These are phyloP conservation scores for Yamadazyma tumulicola DNA, from an alignment of 805 yeast species.

Conservation along the genomic window DNA sequence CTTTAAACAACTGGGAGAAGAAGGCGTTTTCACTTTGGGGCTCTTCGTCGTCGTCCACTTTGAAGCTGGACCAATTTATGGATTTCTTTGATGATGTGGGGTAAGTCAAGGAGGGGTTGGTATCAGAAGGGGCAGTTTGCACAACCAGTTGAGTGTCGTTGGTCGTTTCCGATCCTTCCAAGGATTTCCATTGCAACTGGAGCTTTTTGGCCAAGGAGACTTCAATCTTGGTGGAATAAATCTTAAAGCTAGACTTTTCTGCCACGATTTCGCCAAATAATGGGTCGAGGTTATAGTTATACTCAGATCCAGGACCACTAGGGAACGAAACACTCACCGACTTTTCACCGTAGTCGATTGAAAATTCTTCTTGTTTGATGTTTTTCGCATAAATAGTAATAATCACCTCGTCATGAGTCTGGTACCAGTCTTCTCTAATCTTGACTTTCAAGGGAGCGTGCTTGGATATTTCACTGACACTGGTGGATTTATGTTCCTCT, in stretches of 20 bases:
- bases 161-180: slow-evolving; percentile 39
- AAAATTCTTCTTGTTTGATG: slow-evolving; percentile 48
- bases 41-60: slow-evolving; percentile 43
- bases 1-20: slow-evolving; percentile 68
- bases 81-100: slow-evolving; percentile 64
- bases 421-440: slow-evolving; percentile 53
- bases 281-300: slow-evolving; percentile 53
- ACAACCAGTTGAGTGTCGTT: no score
- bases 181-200: slow-evolving; percentile 50
- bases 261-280: slow-evolving; percentile 51
- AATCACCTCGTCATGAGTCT: slow-evolving; percentile 52
- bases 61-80: slow-evolving; percentile 64
- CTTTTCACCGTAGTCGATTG: slow-evolving; percentile 34
- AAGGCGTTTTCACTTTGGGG: slow-evolving; percentile 59
- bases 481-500: slow-evolving; percentile 17
- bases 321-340: slow-evolving; percentile 47
- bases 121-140: slow-evolving; percentile 13
- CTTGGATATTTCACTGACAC: slow-evolving; percentile 30
- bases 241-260: slow-evolving; percentile 39
- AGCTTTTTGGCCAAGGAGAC: slow-evolving; percentile 50
- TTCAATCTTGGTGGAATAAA: slow-evolving; percentile 76
- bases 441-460: slow-evolving; percentile 38
- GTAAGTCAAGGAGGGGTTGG: slow-evolving; percentile 30
- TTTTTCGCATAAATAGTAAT: slow-evolving; percentile 70
- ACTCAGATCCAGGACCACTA: slow-evolving; percentile 49